Percentiles rank a stretch among this genome's conserved stretches.
These are phyloP conservation scores for Fusarium lateritium DNA, from an alignment of 2,329 filamentous ascomycete species.

Conservation along the genomic window DNA sequence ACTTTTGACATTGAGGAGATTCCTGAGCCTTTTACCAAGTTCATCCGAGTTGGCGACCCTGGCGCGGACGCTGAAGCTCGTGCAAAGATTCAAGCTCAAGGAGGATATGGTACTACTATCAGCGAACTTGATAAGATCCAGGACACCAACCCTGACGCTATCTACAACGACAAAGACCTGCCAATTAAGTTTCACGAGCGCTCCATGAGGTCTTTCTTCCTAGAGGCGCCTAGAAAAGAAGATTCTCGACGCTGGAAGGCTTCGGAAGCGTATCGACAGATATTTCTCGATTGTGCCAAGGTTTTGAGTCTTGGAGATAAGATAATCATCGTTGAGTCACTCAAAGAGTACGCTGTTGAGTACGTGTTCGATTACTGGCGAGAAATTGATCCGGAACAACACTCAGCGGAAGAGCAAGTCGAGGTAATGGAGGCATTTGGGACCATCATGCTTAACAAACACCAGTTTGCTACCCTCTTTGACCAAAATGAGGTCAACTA, in stretches of 20 bases:
- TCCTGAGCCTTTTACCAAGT: conserved; percentile 48
- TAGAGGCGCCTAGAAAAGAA: conserved; percentile 15
- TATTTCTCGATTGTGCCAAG: conserved; percentile 44
- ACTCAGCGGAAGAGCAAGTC: conserved; percentile 30
- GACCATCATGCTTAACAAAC: conserved; percentile 35
- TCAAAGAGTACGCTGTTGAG: conserved; percentile 34
- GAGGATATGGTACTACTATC: conserved; percentile 26
- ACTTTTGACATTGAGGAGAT: conserved; percentile 48
- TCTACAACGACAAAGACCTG: conserved; percentile 47
- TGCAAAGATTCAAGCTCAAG: conserved; percentile 20
- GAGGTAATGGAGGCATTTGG: conserved; percentile 46
- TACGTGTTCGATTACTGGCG: conserved; percentile 43
- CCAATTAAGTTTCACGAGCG: conserved; percentile 51
- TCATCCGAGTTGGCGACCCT: conserved; percentile 48
- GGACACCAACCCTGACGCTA: conserved; percentile 26
- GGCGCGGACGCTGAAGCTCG: conserved; percentile 44
- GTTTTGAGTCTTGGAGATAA: not conserved
- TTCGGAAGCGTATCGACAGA: conserved; percentile 48
- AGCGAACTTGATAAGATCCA: conserved; percentile 41
- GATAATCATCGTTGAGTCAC: not conserved
- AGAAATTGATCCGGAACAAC: conserved; percentile 33
- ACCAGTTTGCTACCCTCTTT: conserved; percentile 30
- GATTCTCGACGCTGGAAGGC: conserved; percentile 28
- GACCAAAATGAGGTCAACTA: conserved; percentile 31
- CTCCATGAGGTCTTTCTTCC: conserved; percentile 50